phyloP scores from a whole-genome alignment of 2,329 filamentous ascomycete species.

The Colletotrichum acutatum region DNA sequence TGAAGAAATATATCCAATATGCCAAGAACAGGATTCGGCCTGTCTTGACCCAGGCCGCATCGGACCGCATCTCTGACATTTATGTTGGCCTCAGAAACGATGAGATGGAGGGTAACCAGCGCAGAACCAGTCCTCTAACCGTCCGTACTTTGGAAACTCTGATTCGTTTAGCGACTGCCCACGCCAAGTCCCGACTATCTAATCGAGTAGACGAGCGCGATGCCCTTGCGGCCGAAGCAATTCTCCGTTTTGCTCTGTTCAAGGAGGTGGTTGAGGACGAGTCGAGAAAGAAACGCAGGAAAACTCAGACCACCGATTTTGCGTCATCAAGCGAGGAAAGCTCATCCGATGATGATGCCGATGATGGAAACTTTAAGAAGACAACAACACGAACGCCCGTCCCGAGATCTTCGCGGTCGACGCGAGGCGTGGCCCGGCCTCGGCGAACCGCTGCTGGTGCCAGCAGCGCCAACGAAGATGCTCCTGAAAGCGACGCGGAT shows the following conservation, averaged over 20 bases:
- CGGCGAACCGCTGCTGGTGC: slow-evolving; percentile 41
- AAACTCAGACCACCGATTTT: slow-evolving; percentile 68
- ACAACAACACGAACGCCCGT: slow-evolving; percentile 41
- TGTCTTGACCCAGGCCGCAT: slow-evolving; percentile 87
- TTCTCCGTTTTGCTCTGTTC: slow-evolving; percentile 94
- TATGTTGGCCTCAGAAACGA: slow-evolving; percentile 96
- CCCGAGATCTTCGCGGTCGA: slow-evolving; percentile 47
- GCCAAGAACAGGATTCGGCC: slow-evolving; percentile 93
- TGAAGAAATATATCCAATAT: slow-evolving; percentile 99
- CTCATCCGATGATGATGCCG: slow-evolving; percentile 70
- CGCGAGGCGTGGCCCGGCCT: slow-evolving; percentile 47
- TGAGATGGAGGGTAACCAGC: slow-evolving; percentile 92
- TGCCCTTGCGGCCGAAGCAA: slow-evolving; percentile 86
- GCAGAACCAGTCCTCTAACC: slow-evolving; percentile 93
- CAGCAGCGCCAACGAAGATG: slow-evolving; percentile 46
- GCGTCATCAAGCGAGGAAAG: slow-evolving; percentile 70
- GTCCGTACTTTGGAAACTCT: slow-evolving; percentile 97
- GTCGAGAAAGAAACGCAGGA: slow-evolving; percentile 85
- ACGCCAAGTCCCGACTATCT: slow-evolving; percentile 91
- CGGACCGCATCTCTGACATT: slow-evolving; percentile 89
- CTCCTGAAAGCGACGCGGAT: slow-evolving; percentile 62
- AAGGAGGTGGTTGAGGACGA: slow-evolving; percentile 89
- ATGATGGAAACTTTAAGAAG: slow-evolving; percentile 50
- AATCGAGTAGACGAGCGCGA: slow-evolving; percentile 91
- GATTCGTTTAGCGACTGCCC: slow-evolving; percentile 96